These are phyloP conservation scores for Westerdykella ornata DNA, from an alignment of 2,329 filamentous ascomycete genomes.

Conservation along the genomic window DNA sequence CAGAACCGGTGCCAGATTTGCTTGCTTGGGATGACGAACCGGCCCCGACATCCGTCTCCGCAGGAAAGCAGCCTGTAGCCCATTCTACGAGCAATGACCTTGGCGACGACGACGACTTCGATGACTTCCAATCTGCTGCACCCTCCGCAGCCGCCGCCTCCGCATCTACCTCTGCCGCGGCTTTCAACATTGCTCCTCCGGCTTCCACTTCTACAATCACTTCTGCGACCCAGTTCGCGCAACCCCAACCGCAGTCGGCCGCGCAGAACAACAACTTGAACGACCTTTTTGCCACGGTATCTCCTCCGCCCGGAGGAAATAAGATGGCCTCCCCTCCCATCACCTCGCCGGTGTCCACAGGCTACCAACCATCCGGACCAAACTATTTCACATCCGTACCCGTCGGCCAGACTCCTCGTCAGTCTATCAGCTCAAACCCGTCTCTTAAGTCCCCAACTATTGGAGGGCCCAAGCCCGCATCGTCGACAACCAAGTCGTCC, in stretches of 20 bases:
- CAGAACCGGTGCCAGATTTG: slow-evolving; percentile 83
- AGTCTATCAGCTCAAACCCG: slow-evolving; percentile 38
- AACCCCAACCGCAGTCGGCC: slow-evolving; percentile 78
- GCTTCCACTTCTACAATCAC: slow-evolving; percentile 44
- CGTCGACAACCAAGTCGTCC: slow-evolving; percentile 40
- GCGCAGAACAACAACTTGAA: slow-evolving; percentile 73
- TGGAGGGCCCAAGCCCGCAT: slow-evolving; percentile 36
- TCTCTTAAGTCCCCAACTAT: slow-evolving; percentile 37
- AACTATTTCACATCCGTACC: slow-evolving; percentile 91
- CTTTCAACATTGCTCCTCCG: slow-evolving; percentile 40
- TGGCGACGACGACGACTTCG: slow-evolving; percentile 76
- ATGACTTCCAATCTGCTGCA: slow-evolving; percentile 87
- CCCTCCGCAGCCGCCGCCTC: slow-evolving; percentile 32
- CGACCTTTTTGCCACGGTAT: slow-evolving; percentile 76
- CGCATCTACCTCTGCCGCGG: slow-evolving; percentile 47
- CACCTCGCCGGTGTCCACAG: slow-evolving; percentile 37
- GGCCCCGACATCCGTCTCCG: slow-evolving; percentile 43
- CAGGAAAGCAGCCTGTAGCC: slow-evolving; percentile 40
- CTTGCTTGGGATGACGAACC: slow-evolving; percentile 84
- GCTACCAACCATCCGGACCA: slow-evolving; percentile 70
- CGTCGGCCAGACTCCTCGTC: slow-evolving; percentile 23
- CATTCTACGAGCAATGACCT: slow-evolving; percentile 41
- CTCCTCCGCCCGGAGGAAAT: slow-evolving; percentile 55
- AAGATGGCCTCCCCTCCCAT: slow-evolving; percentile 47
- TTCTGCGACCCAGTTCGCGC: slow-evolving; percentile 63